Base-by-base conservation (phyloP, 805 yeast genomes). In the Saturnispora bothae region DNA sequence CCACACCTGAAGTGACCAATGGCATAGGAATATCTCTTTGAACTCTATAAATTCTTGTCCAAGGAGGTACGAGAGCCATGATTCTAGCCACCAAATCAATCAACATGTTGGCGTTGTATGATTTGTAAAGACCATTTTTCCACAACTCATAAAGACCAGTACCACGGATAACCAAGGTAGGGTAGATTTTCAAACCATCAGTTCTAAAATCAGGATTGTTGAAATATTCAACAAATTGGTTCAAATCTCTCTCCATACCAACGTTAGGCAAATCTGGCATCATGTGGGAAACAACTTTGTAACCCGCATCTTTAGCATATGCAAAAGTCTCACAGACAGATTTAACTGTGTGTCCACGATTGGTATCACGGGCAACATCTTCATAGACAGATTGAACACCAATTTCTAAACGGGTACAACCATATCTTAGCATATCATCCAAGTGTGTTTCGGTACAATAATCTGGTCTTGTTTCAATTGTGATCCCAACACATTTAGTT, bases 11-110 rank as follows among this genome's bases (percentile, higher is more conserved):
- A 0, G 96, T 83, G 31, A 92, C 98, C 49, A 92, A 68, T 0
- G 98, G 98, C 98, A 92, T 92, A 15, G 98, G 98, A 41, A 92
- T 92, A 69, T 92, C 98, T 66, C 98, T 74, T 64, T 92, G 98
- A 17, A 92, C 98, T 60, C 98, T 78, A 60, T 92, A 92, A 50
- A 92, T 92, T 63, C 98, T 78, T 3, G 98, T 92, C 98, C 98
- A 92, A 3, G 98, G 98, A 19, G 98, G 98, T 5, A 92, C 97
- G 42, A 92, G 67, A 0, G 97, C 96, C 67, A 92, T 65, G 38
- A 92, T 89, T 53, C 97, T 74, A 0, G 98, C 98, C 35, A 92
- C 96, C 43, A 92, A 67, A 59, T 92, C 98, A 34, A 92, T 83
- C 50, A 92, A 67, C 6, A 89, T 95, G 53, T 86, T 85, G 28